Evolutionary conservation across 306 rosid genomes (phyloP), one percentile per base, ranked within the genome.

Genomic region (Urtica urens): DNA sequence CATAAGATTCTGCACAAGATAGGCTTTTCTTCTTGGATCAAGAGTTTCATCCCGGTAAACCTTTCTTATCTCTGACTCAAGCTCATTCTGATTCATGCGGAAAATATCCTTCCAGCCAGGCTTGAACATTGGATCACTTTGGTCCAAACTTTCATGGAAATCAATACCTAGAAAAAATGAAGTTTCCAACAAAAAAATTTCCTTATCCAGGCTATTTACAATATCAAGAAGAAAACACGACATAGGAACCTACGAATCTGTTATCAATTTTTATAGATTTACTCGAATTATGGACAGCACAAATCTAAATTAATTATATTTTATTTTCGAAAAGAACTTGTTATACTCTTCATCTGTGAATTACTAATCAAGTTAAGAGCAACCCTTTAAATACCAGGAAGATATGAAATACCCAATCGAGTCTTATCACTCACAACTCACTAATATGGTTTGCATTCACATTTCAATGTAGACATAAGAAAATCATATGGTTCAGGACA

Each of bases 21-120:
- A 92, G 8, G 93, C 96, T 74, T 85, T 85, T 69, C 99, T 77
- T 78, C 99, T 82, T 23, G 99, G 99, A 78, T 92, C 99, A 65
- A 92, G 99, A 55, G 96, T 75, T 12, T 66, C 78, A 46, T 92
- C 99, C 40, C 78, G 86, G 73, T 92, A 85, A 48, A 92, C 99
- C 75, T 92, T 85, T 67, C 99, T 76, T 63, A 85, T 85, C 78
- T 92, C 99, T 52, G 96, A 75, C 63, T 85, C 99, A 47, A 92
- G 87, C 66, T 92, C 99, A 82, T 72, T 82, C 73, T 92, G 87
- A 58, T 92, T 92, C 99, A 92, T 92, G 43, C 99, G 94, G 55
- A 92, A 92, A 67, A 92, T 92, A 74, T 92, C 99, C 70, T 92
- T 92, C 99, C 99, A 92, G 48, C 99, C 99, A 31, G 99, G 99